Evolutionary conservation across 805 yeast species (phyloP).

Genomic region (Maudiozyma turicensis): DNA sequence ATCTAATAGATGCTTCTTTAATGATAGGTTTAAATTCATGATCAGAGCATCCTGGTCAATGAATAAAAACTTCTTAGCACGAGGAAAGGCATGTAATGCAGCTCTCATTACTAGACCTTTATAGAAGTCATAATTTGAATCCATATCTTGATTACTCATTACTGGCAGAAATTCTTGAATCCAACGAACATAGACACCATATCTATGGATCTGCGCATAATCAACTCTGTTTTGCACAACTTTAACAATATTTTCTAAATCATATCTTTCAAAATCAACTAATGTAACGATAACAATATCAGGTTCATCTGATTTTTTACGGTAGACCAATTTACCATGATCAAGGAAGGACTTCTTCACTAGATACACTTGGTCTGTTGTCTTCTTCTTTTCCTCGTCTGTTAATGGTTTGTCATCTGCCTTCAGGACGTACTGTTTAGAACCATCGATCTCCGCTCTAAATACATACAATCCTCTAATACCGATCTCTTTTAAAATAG

Average conservation of each 20-base stretch:
- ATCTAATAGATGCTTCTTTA: slow-evolving; percentile 49
- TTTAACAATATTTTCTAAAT: slow-evolving; percentile 48
- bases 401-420: slow-evolving; percentile 34
- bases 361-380: slow-evolving; percentile 28
- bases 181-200: slow-evolving; percentile 81
- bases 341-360: slow-evolving; percentile 53
- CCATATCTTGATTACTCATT: slow-evolving; percentile 37
- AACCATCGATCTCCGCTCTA: slow-evolving; percentile 38
- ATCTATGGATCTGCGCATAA: slow-evolving; percentile 72
- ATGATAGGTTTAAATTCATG: slow-evolving; percentile 56
- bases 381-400: slow-evolving; percentile 27
- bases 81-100: slow-evolving; percentile 90
- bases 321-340: slow-evolving; percentile 48
- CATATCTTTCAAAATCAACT: slow-evolving; percentile 62
- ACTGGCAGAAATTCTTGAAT: slow-evolving; percentile 69
- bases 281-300: slow-evolving; percentile 70
- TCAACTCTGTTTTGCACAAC: slow-evolving; percentile 81
- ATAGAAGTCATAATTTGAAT: slow-evolving; percentile 15
- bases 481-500: slow-evolving; percentile 47
- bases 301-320: slow-evolving; percentile 34
- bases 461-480: slow-evolving; percentile 42
- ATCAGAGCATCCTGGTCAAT: slow-evolving; percentile 70
- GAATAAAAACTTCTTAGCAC: slow-evolving; percentile 86
- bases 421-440: slow-evolving; percentile 29
- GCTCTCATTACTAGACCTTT: slow-evolving; percentile 45